Evolutionary conservation across 2,329 filamentous ascomycete species (phyloP).

Genomic region (Penicillium sp.): DNA sequence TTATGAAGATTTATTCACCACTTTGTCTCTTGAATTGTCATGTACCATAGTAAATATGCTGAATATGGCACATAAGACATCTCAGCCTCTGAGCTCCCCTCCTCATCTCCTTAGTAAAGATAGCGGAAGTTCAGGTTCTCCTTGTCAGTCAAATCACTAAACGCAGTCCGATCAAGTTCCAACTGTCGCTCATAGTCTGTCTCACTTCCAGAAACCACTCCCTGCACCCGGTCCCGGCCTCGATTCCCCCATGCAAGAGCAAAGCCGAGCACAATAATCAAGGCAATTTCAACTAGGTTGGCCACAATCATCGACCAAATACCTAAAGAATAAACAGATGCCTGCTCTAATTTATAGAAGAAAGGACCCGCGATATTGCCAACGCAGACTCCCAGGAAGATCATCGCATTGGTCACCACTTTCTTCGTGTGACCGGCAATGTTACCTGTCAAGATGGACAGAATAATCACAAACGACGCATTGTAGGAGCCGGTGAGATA

Average conservation of each 20-base stretch:
- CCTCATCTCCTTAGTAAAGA: conserved; percentile 23
- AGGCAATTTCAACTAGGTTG: background rate
- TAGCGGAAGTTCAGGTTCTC: conserved; percentile 51
- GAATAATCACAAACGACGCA: conserved; percentile 38
- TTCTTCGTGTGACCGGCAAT: conserved; percentile 43
- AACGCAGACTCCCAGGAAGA: conserved; percentile 35
- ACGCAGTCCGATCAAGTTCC: conserved; percentile 46
- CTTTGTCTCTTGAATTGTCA: too few species aligned
- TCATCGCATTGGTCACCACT: conserved; percentile 35
- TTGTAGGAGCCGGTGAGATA: conserved; percentile 39
- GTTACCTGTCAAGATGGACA: conserved; percentile 40
- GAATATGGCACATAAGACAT: too few species aligned
- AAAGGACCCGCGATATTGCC: conserved; percentile 39
- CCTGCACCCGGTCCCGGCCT: conserved; percentile 19
- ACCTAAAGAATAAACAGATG: conserved; percentile 33
- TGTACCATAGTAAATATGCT: too few species aligned
- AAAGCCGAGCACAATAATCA: conserved; percentile 24
- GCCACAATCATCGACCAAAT: conserved; percentile 37
- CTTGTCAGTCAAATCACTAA: conserved; percentile 56
- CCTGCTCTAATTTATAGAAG: conserved; percentile 37
- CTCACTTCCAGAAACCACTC: conserved; percentile 8
- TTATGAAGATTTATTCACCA: too few species aligned
- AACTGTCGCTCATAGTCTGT: conserved; percentile 20
- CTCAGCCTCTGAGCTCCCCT: background rate
- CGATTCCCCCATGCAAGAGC: conserved; percentile 31